A percentile compares a stretch with the other conserved stretches of the same genome.
These are phyloP conservation scores for Bertia moriformis DNA, from an alignment of 2,329 filamentous ascomycete genomes.

Conservation along the genomic window DNA sequence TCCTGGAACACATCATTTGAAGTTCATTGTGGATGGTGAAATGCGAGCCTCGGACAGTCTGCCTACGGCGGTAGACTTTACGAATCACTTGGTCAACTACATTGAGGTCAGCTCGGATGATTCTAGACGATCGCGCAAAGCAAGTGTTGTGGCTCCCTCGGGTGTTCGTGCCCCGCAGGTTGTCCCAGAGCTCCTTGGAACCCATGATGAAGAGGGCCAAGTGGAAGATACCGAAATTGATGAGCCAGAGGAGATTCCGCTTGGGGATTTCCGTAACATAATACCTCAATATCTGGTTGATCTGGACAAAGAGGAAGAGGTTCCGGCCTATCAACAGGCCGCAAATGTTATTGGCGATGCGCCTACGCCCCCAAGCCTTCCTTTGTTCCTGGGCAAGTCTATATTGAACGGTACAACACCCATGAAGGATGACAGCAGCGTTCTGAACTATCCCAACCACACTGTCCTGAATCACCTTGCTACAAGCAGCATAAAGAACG, in stretches of 20 bases:
- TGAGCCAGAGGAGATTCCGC: conserved; percentile 32
- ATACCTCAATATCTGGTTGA: conserved; percentile 79
- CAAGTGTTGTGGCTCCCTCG: conserved; percentile 13
- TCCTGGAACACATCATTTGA: conserved; percentile 89
- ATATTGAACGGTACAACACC: conserved; percentile 83
- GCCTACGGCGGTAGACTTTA: conserved; percentile 92
- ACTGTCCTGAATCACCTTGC: conserved; percentile 92
- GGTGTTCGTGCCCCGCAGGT: conserved; percentile 13
- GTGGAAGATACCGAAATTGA: conserved; percentile 10
- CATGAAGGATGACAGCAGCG: conserved; percentile 96
- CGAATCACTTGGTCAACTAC: conserved; percentile 96
- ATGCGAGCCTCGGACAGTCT: conserved; percentile 79
- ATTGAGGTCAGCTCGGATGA: conserved; percentile 80
- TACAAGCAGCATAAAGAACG: conserved; percentile 95
- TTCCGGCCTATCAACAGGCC: conserved; percentile 58
- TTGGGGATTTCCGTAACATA: conserved; percentile 50
- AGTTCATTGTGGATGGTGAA: conserved; percentile 86
- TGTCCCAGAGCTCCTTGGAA: neutral
- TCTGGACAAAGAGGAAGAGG: conserved; percentile 73
- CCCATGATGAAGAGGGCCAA: neutral
- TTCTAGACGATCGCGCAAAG: conserved; percentile 23
- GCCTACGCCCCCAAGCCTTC: conserved; percentile 71
- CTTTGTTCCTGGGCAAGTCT: conserved; percentile 82
- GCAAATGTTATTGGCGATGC: conserved; percentile 62
- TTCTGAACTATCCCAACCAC: conserved; percentile 77